Evolutionary conservation across 345 rosid species (phyloP).

Genomic region (Camelina neglecta): DNA sequence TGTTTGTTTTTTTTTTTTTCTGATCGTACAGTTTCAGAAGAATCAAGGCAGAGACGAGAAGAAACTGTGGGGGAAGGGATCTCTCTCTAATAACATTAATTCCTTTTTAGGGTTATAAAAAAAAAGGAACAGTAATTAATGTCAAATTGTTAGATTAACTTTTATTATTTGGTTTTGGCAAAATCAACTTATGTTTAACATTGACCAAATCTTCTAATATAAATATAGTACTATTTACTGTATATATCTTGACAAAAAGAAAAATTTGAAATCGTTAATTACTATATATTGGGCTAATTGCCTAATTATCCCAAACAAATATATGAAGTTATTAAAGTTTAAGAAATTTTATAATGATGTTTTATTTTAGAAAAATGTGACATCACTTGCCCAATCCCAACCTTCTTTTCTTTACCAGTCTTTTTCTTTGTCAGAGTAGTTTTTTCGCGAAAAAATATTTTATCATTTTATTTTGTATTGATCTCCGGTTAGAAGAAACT

Average conservation of each 20-base stretch:
- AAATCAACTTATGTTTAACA: neutral
- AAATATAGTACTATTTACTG: too few species aligned
- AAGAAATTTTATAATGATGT: too few species aligned
- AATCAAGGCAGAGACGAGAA: conserved; percentile 19
- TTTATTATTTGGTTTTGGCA: neutral
- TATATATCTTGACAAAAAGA: too few species aligned
- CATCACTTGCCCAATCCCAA: too few species aligned
- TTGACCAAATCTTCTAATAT: conserved; percentile 25
- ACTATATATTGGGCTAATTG: too few species aligned
- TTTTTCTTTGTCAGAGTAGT: too few species aligned
- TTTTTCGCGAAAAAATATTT: too few species aligned
- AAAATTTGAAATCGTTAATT: too few species aligned
- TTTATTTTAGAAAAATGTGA: neutral
- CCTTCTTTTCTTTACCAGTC: too few species aligned
- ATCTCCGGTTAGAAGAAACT: too few species aligned
- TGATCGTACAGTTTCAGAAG: conserved; percentile 17
- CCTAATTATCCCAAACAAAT: too few species aligned
- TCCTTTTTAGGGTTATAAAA: conserved; percentile 5
- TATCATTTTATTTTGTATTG: too few species aligned
- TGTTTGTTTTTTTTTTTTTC: neutral
- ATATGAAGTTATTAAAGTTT: neutral
- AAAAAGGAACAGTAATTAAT: neutral
- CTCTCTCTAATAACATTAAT: neutral
- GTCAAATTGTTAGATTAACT: neutral
- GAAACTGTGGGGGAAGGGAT: neutral